Evolutionary conservation across 805 yeast genomes (phyloP), one percentile per base, ranked within the genome.

Genomic region (Starmerella sp.): DNA sequence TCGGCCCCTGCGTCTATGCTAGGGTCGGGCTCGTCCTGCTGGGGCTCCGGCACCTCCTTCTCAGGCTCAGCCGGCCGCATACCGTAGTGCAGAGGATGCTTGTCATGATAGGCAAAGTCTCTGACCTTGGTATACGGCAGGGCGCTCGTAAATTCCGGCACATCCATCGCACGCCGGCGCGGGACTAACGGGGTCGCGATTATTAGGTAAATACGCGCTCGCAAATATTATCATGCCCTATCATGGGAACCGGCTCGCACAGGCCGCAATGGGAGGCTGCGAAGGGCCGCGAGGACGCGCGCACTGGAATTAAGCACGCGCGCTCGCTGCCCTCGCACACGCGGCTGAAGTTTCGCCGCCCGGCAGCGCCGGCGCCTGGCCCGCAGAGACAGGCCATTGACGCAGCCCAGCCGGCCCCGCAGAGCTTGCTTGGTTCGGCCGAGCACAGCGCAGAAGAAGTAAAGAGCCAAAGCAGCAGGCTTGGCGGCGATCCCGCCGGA

Each of bases 61-160:
- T 28, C 47, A 3, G 31, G 39, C 38, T 58, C 48, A 30, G n/a
- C 15, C 15, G 45, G 48, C 41, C 63, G 55, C 38, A 61, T 75
- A 0, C 95, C 95, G 59, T 78, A 78, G 67, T 86, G 84, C 51
- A 86, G 71, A 1, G 93, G 90, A 59, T 86, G 82, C 32, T 75
- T 69, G 14, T 72, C 75, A 6, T 80, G 79, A 65, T 91, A 90
- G 30, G 90, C 97, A 72, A 80, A 91, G 69, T 91, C 97, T 58
- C 82, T 80, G 17, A 87, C 80, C 0, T 81, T 75, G 36, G 82
- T 61, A 55, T 60, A 69, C 31, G 62, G 56, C 31, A 69, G 61
- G 29, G 72, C 67, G 37, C 72, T 68, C 47, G 62, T 52, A 57
- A 73, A 70, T 50, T 57, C 64, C 14, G 66, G 63, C 31, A 57